Percentiles rank a stretch among this genome's conserved stretches.
Evolutionary conservation across 768 basidiomycete species (phyloP).

Genomic region (Pulveroboletus frians): DNA sequence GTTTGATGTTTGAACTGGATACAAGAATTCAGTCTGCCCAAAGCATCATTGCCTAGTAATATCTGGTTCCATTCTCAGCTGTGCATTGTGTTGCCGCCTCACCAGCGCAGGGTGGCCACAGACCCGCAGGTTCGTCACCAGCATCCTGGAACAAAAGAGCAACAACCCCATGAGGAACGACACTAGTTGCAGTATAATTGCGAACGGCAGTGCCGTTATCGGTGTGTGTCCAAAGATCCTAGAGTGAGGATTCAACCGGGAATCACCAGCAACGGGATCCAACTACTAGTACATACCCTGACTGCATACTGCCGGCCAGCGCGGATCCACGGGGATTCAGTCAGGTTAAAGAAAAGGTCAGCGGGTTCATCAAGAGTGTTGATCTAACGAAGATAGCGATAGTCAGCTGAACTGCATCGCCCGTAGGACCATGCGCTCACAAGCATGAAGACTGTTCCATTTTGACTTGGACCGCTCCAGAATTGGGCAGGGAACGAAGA

Average conservation of each 20-base stretch:
- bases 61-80: slow-evolving; percentile 51
- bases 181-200: slow-evolving; percentile 41
- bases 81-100: slow-evolving; percentile 47
- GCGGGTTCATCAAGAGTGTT: slow-evolving; percentile 51
- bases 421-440: slow-evolving; percentile 29
- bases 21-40: neutral
- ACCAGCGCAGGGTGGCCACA: slow-evolving; percentile 49
- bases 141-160: slow-evolving; percentile 61
- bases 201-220: slow-evolving; percentile 62
- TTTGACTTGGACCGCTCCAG: slow-evolving; percentile 61
- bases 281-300: slow-evolving; percentile 37
- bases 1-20: neutral
- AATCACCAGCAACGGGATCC: neutral
- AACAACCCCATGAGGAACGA: slow-evolving; percentile 61
- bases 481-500: slow-evolving; percentile 55
- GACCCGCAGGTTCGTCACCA: slow-evolving; percentile 60
- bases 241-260: neutral
- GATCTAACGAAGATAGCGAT: slow-evolving; percentile 34
- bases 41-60: slow-evolving; percentile 7
- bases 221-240: slow-evolving; percentile 73
- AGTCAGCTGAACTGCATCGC: neutral
- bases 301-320: slow-evolving; percentile 59
- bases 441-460: slow-evolving; percentile 64
- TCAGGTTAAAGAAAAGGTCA: slow-evolving; percentile 56
- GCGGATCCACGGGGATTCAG: slow-evolving; percentile 66